Evolutionary conservation across 768 basidiomycete genomes (phyloP).

Genomic region (Inosperma sp.): DNA sequence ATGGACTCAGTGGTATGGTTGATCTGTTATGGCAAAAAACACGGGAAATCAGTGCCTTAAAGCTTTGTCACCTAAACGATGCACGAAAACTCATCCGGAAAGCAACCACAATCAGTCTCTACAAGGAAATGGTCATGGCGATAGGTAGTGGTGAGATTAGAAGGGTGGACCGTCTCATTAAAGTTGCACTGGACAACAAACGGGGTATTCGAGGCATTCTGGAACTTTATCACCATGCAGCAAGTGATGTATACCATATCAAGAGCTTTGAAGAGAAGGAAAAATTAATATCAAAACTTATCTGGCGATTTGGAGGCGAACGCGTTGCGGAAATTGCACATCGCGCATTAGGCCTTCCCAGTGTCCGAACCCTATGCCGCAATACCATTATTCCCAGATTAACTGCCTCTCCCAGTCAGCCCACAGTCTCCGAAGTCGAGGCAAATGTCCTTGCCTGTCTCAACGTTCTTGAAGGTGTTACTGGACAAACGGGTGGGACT

Average conservation of each 20-base stretch:
- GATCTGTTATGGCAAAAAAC: conserved; percentile 1
- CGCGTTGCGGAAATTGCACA: conserved; percentile 20
- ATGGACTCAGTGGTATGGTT: conserved; percentile 7
- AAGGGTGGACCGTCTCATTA: conserved; percentile 15
- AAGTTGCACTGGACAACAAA: conserved; percentile 7
- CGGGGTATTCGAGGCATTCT: conserved; percentile 14
- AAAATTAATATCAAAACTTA: conserved; percentile 9
- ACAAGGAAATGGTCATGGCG: conserved; percentile 19
- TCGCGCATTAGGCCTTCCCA: conserved; percentile 8
- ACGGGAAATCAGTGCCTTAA: conserved; percentile 3
- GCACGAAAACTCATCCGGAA: conserved; percentile 14
- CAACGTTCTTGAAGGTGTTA: neutral
- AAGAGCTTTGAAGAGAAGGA: conserved; percentile 20
- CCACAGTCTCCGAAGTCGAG: conserved; percentile 4
- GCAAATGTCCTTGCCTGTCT: conserved; percentile 3
- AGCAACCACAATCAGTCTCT: conserved; percentile 9
- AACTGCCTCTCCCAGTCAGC: conserved; percentile 10
- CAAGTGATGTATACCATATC: conserved; percentile 14
- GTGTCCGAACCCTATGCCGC: conserved; percentile 10
- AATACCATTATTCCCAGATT: conserved; percentile 13
- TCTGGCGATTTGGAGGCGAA: conserved; percentile 18
- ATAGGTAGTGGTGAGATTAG: conserved; percentile 19
- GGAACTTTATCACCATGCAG: conserved; percentile 8
- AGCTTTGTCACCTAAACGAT: conserved; percentile 13
- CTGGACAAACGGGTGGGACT: neutral